Conservation (phyloP, 345 rosid genomes). For the Eucalyptus regnans region DNA sequence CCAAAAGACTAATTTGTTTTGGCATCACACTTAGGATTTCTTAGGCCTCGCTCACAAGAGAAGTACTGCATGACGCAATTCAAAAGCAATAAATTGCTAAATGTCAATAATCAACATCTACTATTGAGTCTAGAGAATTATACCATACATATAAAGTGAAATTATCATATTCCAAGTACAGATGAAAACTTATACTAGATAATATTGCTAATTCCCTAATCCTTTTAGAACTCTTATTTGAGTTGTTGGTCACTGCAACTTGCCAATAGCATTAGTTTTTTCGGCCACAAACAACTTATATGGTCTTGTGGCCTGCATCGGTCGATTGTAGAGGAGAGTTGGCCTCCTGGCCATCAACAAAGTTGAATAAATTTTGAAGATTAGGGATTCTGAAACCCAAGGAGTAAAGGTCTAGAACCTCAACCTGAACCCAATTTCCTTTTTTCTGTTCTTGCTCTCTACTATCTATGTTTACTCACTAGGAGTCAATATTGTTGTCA, state of each 20-base stretch:
- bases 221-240: background rate
- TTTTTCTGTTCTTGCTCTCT: background rate
- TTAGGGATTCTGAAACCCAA: background rate
- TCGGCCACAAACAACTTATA: background rate
- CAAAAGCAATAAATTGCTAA: background rate
- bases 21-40: background rate
- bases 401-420: background rate
- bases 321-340: background rate
- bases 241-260: background rate
- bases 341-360: background rate
- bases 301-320: background rate
- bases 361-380: background rate
- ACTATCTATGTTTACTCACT: background rate
- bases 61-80: background rate
- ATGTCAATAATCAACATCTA: background rate
- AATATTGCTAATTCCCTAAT: background rate
- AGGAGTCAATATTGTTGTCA: background rate
- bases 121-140: background rate
- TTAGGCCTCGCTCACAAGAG: background rate
- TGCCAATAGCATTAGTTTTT: background rate
- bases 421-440: background rate
- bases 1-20: background rate
- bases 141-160: background rate
- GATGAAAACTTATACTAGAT: background rate
- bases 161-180: background rate